phyloP scores from a whole-genome alignment of 148 eudicot species.

The Camellia granthamiana region DNA sequence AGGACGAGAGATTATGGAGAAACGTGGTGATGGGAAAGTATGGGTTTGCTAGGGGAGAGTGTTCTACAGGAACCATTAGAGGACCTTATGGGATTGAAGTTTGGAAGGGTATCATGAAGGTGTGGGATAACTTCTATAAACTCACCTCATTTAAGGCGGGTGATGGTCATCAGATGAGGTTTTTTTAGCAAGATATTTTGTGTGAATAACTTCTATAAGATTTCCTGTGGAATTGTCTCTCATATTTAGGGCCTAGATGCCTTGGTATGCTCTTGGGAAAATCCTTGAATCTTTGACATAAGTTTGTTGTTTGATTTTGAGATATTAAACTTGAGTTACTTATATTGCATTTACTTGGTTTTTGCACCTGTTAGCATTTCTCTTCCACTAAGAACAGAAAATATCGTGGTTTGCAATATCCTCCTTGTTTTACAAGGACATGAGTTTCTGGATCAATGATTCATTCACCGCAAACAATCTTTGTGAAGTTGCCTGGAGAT shows the following conservation, averaged over 20 bases:
- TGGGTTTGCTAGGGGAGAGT: no score
- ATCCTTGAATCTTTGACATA: background rate
- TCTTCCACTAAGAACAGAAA: background rate
- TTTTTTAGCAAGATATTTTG: no score
- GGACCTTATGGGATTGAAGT: no score
- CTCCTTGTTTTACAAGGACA: slow-evolving; percentile 89
- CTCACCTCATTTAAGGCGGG: no score
- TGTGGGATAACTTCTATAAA: no score
- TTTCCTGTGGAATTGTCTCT: background rate
- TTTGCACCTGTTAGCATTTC: background rate
- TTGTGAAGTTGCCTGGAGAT: slow-evolving; percentile 95
- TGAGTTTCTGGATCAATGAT: slow-evolving; percentile 95
- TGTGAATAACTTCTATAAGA: background rate
- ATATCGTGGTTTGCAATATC: slow-evolving; percentile 53
- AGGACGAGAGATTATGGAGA: no score
- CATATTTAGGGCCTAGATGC: slow-evolving; percentile 3
- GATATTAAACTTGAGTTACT: background rate
- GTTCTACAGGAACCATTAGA: no score
- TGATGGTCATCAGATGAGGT: no score
- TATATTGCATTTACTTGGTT: background rate
- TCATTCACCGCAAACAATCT: slow-evolving; percentile 91
- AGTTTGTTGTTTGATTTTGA: background rate
- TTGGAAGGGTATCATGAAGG: no score
- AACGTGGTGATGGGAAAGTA: no score
- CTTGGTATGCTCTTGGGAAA: background rate